Evolutionary conservation across 352 stramenopile genomes (phyloP).

Genomic region (Phytophthora fragariaefolia): DNA sequence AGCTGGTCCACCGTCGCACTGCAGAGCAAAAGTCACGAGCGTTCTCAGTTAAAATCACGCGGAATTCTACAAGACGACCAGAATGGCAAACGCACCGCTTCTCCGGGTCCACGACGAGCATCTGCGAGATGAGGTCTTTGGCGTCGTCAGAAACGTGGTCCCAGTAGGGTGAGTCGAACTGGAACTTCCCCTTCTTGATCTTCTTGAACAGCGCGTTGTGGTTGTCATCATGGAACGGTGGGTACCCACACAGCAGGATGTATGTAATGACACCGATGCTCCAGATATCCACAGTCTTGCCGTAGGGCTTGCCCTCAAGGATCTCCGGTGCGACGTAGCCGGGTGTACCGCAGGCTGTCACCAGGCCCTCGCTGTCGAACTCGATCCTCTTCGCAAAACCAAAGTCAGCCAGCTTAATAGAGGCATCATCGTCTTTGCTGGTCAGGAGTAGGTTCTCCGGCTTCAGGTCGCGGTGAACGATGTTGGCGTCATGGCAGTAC

Average conservation of each 20-base stretch:
- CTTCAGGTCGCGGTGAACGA: constrained; percentile 88
- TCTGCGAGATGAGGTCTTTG: constrained; percentile 94
- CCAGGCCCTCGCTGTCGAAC: constrained; percentile 70
- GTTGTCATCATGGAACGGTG: constrained; percentile 93
- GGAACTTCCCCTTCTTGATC: constrained; percentile 94
- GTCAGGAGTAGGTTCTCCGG: constrained; percentile 86
- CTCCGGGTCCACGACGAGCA: constrained; percentile 92
- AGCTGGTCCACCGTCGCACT: constrained; percentile 86
- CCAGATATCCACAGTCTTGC: constrained; percentile 88
- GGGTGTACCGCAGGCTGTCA: constrained; percentile 83
- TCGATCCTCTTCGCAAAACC: constrained; percentile 88
- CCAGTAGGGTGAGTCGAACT: constrained; percentile 97
- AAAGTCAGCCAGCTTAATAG: constrained; percentile 89
- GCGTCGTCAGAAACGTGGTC: constrained; percentile 92
- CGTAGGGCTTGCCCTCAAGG: constrained; percentile 77
- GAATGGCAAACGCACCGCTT: constrained; percentile 61
- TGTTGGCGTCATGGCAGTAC: constrained; percentile 88
- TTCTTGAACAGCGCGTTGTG: constrained; percentile 94
- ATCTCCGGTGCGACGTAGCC: constrained; percentile 89
- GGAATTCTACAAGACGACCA: not conserved
- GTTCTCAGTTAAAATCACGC: constrained; percentile 2
- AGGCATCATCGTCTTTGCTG: constrained; percentile 83
- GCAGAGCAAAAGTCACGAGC: constrained; percentile 18
- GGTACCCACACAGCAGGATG: constrained; percentile 87
- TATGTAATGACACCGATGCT: constrained; percentile 93